phyloP scores from a whole-genome alignment of 495 filamentous ascomycete genomes.

The Talaromyces proteolyticus region DNA sequence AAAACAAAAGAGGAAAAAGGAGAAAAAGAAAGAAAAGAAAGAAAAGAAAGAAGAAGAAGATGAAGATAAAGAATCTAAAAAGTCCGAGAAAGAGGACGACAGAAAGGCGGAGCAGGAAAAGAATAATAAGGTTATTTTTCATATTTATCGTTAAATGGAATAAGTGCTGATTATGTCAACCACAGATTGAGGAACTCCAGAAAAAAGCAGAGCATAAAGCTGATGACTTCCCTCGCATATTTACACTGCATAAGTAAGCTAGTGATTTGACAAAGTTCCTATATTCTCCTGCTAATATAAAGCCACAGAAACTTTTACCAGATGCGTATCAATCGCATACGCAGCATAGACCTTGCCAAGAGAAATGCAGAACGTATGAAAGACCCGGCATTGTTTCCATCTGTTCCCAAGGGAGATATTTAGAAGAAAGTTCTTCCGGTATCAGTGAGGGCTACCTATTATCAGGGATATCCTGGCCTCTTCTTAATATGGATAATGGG shows the following conservation, averaged over 20 bases:
- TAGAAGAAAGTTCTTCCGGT: no score
- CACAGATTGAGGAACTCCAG: neutral
- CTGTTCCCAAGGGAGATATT: conserved; percentile 68
- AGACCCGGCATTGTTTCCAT: conserved; percentile 74
- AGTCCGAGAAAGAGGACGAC: conserved; percentile 8
- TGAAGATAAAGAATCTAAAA: conserved; percentile 30
- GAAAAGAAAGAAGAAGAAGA: conserved; percentile 47
- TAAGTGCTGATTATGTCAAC: neutral
- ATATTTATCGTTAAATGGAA: neutral
- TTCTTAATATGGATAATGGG: no score
- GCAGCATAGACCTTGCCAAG: conserved; percentile 73
- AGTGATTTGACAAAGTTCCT: neutral
- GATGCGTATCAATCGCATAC: conserved; percentile 70
- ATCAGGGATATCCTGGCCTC: no score
- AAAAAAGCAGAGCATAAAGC: conserved; percentile 15
- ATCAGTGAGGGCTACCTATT: no score
- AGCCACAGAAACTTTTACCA: conserved; percentile 74
- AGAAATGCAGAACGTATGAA: conserved; percentile 76
- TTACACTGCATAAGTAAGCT: conserved; percentile 75
- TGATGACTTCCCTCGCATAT: conserved; percentile 61
- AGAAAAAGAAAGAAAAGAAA: conserved; percentile 41
- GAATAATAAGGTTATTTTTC: conserved; percentile 41
- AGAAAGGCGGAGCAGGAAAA: conserved; percentile 48
- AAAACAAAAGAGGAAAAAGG: conserved; percentile 61
- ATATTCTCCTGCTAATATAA: conserved; percentile 5